Percentiles rank a stretch among this genome's conserved stretches.
Evolutionary conservation across 345 rosid genomes (phyloP).

Genomic region (Aquilaria malaccensis): DNA sequence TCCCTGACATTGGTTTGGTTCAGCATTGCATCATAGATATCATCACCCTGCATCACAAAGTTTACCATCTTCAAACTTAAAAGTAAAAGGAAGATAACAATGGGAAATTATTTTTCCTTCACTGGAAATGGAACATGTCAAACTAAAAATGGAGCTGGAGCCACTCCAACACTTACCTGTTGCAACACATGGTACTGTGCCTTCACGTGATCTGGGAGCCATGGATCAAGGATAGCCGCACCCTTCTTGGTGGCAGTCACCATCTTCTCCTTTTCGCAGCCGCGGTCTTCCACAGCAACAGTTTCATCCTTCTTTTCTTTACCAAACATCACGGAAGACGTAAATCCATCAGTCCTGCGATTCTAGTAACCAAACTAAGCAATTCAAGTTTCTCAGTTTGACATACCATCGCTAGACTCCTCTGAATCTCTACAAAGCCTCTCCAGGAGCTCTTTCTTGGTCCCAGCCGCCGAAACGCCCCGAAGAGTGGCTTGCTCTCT

Average conservation of each 20-base stretch:
- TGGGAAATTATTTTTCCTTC: neutral
- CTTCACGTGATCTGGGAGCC: constrained; percentile 73
- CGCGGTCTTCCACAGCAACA: constrained; percentile 16
- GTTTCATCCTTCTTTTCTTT: neutral
- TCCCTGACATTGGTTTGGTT: constrained; percentile 73
- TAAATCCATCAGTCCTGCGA: too few species aligned
- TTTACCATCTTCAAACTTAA: neutral
- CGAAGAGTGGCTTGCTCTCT: constrained; percentile 58
- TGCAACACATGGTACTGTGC: constrained; percentile 70
- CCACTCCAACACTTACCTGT: constrained; percentile 24
- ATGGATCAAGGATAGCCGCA: constrained; percentile 73
- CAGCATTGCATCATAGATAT: constrained; percentile 73
- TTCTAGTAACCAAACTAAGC: too few species aligned
- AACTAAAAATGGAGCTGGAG: neutral
- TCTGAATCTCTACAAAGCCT: constrained; percentile 42
- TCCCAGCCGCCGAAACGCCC: constrained; percentile 50
- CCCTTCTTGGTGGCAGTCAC: constrained; percentile 69
- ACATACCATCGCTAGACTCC: constrained; percentile 11
- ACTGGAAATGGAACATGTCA: neutral
- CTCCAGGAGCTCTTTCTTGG: constrained; percentile 56
- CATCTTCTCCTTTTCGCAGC: constrained; percentile 37
- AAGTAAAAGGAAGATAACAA: neutral
- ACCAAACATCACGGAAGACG: too few species aligned
- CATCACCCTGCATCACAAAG: constrained; percentile 51
- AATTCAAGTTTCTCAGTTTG: neutral